These are phyloP conservation scores for Primulina tabacum DNA, from an alignment of 257 asterid species.

Conservation along the genomic window DNA sequence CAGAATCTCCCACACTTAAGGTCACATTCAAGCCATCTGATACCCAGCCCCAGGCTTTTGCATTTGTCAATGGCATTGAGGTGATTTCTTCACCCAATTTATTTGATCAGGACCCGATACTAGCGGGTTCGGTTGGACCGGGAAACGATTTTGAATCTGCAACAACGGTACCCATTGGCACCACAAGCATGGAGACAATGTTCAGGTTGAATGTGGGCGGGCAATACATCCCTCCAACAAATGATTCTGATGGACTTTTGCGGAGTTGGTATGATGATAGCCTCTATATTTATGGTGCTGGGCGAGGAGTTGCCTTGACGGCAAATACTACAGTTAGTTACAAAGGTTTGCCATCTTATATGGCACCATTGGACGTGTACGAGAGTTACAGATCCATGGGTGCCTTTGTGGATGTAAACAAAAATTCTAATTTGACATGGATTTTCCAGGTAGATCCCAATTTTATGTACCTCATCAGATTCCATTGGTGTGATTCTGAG, in stretches of 20 bases:
- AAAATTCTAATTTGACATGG: slow-evolving; percentile 65
- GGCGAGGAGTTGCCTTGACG: slow-evolving; percentile 35
- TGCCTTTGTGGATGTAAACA: slow-evolving; percentile 39
- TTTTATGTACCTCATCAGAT: slow-evolving; percentile 67
- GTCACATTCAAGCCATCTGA: slow-evolving; percentile 59
- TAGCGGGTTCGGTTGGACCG: slow-evolving; percentile 40
- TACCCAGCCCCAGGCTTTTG: slow-evolving; percentile 42
- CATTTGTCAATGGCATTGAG: slow-evolving; percentile 82
- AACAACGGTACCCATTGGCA: slow-evolving; percentile 34
- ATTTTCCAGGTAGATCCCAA: slow-evolving; percentile 61
- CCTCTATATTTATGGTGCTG: slow-evolving; percentile 52
- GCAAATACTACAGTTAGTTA: slow-evolving; percentile 37
- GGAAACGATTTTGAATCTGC: slow-evolving; percentile 20
- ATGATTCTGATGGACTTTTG: slow-evolving; percentile 68
- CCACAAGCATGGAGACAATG: slow-evolving; percentile 53
- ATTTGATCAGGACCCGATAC: slow-evolving; percentile 40
- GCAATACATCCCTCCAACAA: slow-evolving; percentile 44
- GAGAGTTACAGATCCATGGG: slow-evolving; percentile 62
- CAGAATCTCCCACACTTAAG: slow-evolving; percentile 32
- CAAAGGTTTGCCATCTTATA: slow-evolving; percentile 37
- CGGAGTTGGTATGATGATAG: slow-evolving; percentile 87
- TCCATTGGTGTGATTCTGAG: slow-evolving; percentile 89
- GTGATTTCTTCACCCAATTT: slow-evolving; percentile 48
- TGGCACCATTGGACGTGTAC: slow-evolving; percentile 72
- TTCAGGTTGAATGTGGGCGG: slow-evolving; percentile 85